A percentile compares a stretch with the other conserved stretches of the same genome.
These are phyloP conservation scores for Sphenostylis stenocarpa DNA, from an alignment of 306 rosid species.

Conservation along the genomic window DNA sequence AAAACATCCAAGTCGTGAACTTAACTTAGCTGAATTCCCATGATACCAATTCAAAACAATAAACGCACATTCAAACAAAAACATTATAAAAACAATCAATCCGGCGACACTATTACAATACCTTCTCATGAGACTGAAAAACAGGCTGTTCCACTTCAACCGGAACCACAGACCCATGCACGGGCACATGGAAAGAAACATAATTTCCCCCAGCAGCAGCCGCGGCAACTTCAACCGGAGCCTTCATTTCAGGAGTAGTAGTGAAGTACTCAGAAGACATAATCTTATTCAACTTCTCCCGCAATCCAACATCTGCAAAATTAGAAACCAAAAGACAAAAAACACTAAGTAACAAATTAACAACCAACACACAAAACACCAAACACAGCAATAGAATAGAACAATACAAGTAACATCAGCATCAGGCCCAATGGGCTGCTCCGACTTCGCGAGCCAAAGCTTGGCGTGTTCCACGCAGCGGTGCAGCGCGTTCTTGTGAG, in stretches of 20 bases:
- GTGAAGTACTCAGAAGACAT: slow-evolving; percentile 87
- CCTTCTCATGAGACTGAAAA: slow-evolving; percentile 67
- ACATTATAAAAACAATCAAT: background rate
- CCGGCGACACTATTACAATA: slow-evolving; percentile 38
- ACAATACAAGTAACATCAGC: slow-evolving; percentile 69
- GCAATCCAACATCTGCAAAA: slow-evolving; percentile 68
- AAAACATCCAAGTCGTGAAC: background rate
- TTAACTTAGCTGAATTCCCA: background rate
- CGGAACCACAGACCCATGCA: slow-evolving; percentile 40
- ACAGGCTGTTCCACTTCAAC: slow-evolving; percentile 56
- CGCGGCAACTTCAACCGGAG: slow-evolving; percentile 82
- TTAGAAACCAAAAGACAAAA: background rate
- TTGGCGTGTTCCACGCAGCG: slow-evolving; percentile 88
- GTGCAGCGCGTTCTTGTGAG: slow-evolving; percentile 81
- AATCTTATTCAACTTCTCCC: slow-evolving; percentile 82
- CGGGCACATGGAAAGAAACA: slow-evolving; percentile 69
- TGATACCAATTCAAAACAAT: background rate
- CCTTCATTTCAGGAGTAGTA: slow-evolving; percentile 91
- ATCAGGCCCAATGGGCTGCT: slow-evolving; percentile 65
- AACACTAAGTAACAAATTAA: background rate
- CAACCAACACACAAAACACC: background rate
- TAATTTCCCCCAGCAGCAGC: slow-evolving; percentile 81
- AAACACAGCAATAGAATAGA: background rate
- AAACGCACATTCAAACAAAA: background rate
- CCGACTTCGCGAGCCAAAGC: slow-evolving; percentile 72